These are phyloP conservation scores for Microbotryomycetes sp. DNA, from an alignment of 1,284 basidiomycete species.

Conservation along the genomic window DNA sequence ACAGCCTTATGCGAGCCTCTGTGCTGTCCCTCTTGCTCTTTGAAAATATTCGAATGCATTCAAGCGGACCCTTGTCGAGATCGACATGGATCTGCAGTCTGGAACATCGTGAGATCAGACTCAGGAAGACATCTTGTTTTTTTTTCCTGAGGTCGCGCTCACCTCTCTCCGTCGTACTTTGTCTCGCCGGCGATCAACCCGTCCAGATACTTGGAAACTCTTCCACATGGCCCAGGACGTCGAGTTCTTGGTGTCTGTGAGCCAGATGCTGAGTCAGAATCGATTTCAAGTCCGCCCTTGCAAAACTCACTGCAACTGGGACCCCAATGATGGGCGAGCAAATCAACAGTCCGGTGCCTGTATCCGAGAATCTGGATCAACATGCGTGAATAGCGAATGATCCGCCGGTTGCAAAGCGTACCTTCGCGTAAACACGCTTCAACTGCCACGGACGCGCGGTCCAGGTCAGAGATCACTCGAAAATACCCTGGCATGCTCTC, in stretches of 20 bases:
- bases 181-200: conserved; percentile 68
- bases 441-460: conserved; percentile 54
- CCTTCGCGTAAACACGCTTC: conserved; percentile 45
- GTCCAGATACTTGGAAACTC: conserved; percentile 36
- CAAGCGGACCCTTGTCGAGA: conserved; percentile 43
- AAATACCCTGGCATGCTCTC: conserved; percentile 56
- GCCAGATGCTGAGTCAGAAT: background rate
- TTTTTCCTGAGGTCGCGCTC: background rate
- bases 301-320: conserved; percentile 51
- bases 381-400: background rate
- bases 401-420: too few relatives aligned
- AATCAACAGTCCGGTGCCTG: background rate
- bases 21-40: conserved; percentile 78
- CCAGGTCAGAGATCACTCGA: conserved; percentile 53
- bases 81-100: conserved; percentile 73
- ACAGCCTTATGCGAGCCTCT: conserved; percentile 59
- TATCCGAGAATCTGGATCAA: background rate
- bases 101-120: too few relatives aligned
- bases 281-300: background rate
- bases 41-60: conserved; percentile 67
- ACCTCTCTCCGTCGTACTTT: conserved; percentile 85
- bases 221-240: conserved; percentile 45
- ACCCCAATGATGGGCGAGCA: conserved; percentile 47
- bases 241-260: conserved; percentile 68
- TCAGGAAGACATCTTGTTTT: too few relatives aligned